phyloP scores from a whole-genome alignment of 345 rosid genomes.

The Eucalyptus tenuipes region DNA sequence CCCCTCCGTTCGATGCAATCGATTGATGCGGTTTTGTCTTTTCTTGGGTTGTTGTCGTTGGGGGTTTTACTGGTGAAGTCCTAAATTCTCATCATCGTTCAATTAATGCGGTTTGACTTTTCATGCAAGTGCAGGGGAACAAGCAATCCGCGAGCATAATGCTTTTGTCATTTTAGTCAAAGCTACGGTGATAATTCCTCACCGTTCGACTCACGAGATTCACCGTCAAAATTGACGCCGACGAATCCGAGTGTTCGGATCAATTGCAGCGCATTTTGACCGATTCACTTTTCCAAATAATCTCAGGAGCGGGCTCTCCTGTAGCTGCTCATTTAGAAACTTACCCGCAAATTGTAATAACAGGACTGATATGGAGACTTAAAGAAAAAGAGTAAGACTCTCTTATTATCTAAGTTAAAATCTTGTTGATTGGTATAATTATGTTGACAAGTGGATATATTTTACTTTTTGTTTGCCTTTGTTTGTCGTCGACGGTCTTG shows the following conservation, averaged over 20 bases:
- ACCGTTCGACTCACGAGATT: neutral
- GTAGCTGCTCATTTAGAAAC: neutral
- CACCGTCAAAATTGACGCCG: rapidly evolving
- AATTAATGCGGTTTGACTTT: neutral
- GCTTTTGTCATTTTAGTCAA: neutral
- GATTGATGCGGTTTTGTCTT: neutral
- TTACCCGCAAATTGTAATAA: neutral
- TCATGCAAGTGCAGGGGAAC: neutral
- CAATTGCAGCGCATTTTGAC: neutral
- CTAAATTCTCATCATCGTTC: neutral
- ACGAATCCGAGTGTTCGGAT: rapidly evolving
- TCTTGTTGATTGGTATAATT: neutral
- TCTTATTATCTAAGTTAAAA: neutral
- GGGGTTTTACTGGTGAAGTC: neutral
- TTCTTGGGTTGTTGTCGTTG: neutral
- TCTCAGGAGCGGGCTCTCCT: neutral
- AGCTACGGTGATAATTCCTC: neutral
- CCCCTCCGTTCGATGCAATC: neutral
- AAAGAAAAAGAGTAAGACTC: neutral
- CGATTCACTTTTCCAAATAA: neutral
- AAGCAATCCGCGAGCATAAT: neutral
- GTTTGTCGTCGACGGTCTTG: neutral
- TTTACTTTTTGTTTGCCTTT: neutral
- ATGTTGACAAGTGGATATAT: neutral
- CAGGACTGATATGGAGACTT: neutral